These are phyloP conservation scores for Annulohypoxylon truncatum DNA, from an alignment of 2,329 filamentous ascomycete species.

Conservation along the genomic window DNA sequence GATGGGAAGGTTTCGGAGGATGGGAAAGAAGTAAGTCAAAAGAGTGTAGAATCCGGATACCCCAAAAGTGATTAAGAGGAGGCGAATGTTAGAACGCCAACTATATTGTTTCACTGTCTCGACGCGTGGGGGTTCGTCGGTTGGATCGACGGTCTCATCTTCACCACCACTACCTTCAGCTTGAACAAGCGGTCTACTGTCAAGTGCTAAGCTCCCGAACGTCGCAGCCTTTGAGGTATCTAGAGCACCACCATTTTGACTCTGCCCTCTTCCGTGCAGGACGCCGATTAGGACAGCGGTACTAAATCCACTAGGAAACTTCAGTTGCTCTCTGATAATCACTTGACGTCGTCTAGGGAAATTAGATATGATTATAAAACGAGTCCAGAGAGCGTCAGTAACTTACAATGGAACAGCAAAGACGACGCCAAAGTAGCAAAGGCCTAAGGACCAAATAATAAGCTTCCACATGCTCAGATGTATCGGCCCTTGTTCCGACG, in stretches of 20 bases:
- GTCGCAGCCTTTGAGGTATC: constrained; percentile 48
- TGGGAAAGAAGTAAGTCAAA: constrained; percentile 88
- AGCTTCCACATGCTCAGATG: constrained; percentile 79
- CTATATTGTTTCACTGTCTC: constrained; percentile 54
- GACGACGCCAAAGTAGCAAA: constrained; percentile 96
- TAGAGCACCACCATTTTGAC: constrained; percentile 45
- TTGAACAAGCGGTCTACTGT: constrained; percentile 48
- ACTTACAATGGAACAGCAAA: constrained; percentile 87
- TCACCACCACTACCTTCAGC: constrained; percentile 39
- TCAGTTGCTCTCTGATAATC: constrained; percentile 90
- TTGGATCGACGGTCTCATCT: constrained; percentile 25
- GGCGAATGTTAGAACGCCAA: constrained; percentile 62
- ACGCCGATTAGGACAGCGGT: constrained; percentile 94
- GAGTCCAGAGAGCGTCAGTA: not conserved
- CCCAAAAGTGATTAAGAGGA: constrained; percentile 68
- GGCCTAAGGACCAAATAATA: constrained; percentile 88
- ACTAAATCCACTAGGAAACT: constrained; percentile 94
- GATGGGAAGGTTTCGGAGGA: constrained; percentile 85
- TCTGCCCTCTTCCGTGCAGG: constrained; percentile 74
- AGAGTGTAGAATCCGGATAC: constrained; percentile 77
- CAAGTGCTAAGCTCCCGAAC: constrained; percentile 51
- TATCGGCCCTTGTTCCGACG: constrained; percentile 82
- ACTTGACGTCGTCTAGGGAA: constrained; percentile 77
- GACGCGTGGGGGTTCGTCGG: constrained; percentile 45
- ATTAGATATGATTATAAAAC: constrained; percentile 15